Evolutionary conservation across 1,284 basidiomycete species (phyloP).

Genomic region (Malassezia sp.): DNA sequence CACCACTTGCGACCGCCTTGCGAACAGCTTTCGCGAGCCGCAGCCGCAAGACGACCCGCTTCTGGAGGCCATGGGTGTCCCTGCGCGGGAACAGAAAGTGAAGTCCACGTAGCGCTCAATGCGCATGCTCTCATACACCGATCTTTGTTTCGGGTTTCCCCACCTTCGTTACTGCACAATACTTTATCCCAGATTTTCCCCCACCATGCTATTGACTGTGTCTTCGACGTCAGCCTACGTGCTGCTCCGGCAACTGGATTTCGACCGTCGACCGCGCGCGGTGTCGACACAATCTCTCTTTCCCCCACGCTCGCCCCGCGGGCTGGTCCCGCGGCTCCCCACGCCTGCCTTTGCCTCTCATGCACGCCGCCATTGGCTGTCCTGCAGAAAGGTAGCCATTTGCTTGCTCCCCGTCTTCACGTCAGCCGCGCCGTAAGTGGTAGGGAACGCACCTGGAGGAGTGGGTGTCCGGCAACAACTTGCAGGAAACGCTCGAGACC

Average conservation of each 20-base stretch:
- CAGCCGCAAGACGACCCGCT: slow-evolving; percentile 72
- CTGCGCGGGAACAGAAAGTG: too few relatives aligned
- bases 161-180: slow-evolving; percentile 1
- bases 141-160: not conserved
- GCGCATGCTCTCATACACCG: not conserved
- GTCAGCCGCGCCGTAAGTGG: not conserved
- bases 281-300: too few relatives aligned
- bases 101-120: not conserved
- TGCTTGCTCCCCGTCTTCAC: slow-evolving; percentile 87
- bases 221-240: not conserved
- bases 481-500: slow-evolving; percentile 90
- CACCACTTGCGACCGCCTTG: slow-evolving; percentile 78
- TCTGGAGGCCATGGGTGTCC: slow-evolving; percentile 53
- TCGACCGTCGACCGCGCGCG: too few relatives aligned
- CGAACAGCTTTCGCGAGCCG: slow-evolving; percentile 78
- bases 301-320: too few relatives aligned
- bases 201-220: not conserved
- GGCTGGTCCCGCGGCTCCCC: too few relatives aligned
- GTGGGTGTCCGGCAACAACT: slow-evolving; percentile 89
- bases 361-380: slow-evolving; percentile 38
- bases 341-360: too few relatives aligned
- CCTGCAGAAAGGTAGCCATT: slow-evolving; percentile 83
- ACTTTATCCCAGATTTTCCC: not conserved
- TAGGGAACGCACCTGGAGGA: slow-evolving; percentile 64
- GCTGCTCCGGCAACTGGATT: not conserved